These are phyloP conservation scores for Cystobasidium onofrii DNA, from an alignment of 768 basidiomycete genomes.

Conservation along the genomic window DNA sequence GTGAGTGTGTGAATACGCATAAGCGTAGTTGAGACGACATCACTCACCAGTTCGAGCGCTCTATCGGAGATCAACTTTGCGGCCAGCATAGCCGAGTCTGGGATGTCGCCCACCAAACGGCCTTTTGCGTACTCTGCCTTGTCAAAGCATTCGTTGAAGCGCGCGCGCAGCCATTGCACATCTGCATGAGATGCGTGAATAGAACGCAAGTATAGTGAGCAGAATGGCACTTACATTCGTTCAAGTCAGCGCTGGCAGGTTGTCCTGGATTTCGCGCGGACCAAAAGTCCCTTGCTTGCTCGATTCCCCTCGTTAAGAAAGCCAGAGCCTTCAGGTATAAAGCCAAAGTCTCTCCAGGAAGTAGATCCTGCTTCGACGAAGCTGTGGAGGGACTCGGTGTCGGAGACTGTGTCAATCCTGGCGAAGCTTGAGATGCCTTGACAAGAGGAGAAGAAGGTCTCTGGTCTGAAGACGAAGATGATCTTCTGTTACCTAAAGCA, in stretches of 20 bases:
- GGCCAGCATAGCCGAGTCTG: conserved; percentile 71
- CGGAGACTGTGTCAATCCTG: not conserved
- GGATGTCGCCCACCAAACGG: conserved; percentile 55
- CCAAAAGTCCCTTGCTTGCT: conserved; percentile 60
- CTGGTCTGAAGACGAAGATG: conserved; percentile 38
- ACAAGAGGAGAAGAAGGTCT: conserved; percentile 31
- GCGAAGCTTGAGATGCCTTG: conserved; percentile 5
- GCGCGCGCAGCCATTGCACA: conserved; percentile 76
- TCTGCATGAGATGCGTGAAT: conserved; percentile 38
- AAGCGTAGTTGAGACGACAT: not conserved
- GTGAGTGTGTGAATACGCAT: too few relatives aligned
- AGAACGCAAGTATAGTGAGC: too few relatives aligned
- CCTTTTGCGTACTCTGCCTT: conserved; percentile 59
- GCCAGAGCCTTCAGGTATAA: conserved; percentile 85
- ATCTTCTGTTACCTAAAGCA: conserved; percentile 40
- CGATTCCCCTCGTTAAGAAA: conserved; percentile 87
- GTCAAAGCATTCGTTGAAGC: conserved; percentile 89
- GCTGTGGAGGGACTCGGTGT: not conserved
- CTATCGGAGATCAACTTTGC: conserved; percentile 90
- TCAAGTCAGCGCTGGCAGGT: conserved; percentile 59
- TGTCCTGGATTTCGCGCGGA: conserved; percentile 64
- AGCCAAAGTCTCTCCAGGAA: conserved; percentile 60
- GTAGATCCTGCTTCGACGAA: conserved; percentile 31
- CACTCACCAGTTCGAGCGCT: conserved; percentile 68
- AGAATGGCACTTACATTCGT: conserved; percentile 60